Percentiles rank a stretch among this genome's conserved stretches.
These are phyloP conservation scores for Pinguiococcus pyrenoidosus DNA, from an alignment of 108 stramenopile genomes.

Conservation along the genomic window DNA sequence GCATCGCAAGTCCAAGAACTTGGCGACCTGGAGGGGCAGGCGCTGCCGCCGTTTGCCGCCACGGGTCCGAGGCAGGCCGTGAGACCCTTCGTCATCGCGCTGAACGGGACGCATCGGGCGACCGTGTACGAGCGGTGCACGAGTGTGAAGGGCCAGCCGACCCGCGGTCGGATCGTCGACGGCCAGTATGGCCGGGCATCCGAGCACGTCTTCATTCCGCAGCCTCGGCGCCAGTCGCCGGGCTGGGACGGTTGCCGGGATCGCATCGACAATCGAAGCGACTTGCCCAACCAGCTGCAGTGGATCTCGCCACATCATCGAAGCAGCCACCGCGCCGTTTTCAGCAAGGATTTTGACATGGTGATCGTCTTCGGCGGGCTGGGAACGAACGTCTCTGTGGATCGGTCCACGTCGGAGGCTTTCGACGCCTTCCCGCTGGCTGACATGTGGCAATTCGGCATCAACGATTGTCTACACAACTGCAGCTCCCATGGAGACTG, in stretches of 20 bases:
- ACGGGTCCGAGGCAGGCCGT: constrained; percentile 53
- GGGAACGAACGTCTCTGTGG: too few species aligned
- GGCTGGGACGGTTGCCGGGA: constrained; percentile 78
- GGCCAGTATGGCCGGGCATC: constrained; percentile 39
- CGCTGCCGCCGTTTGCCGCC: constrained; percentile 53
- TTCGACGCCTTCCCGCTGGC: too few species aligned
- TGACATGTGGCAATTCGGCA: constrained; percentile 53
- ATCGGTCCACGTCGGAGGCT: too few species aligned
- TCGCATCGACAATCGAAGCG: constrained; percentile 23
- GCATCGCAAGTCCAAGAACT: too few species aligned
- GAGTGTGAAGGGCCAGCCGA: constrained; percentile 50
- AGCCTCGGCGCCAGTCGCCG: constrained; percentile 52
- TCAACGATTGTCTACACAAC: constrained; percentile 51
- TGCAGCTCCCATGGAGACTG: constrained; percentile 60
- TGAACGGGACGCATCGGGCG: constrained; percentile 8
- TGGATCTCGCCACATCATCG: constrained; percentile 52
- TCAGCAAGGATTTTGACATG: too few species aligned
- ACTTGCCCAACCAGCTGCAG: constrained; percentile 26
- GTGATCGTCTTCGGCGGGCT: too few species aligned
- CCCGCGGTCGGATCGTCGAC: constrained; percentile 28
- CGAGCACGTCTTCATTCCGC: constrained; percentile 40
- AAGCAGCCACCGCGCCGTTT: constrained; percentile 41
- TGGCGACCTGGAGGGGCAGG: constrained; percentile 19
- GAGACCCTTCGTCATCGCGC: constrained; percentile 12
- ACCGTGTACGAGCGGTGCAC: constrained; percentile 51